These are phyloP conservation scores for Trichoderma cornu-damae DNA, from an alignment of 2,329 filamentous ascomycete genomes.

Conservation along the genomic window DNA sequence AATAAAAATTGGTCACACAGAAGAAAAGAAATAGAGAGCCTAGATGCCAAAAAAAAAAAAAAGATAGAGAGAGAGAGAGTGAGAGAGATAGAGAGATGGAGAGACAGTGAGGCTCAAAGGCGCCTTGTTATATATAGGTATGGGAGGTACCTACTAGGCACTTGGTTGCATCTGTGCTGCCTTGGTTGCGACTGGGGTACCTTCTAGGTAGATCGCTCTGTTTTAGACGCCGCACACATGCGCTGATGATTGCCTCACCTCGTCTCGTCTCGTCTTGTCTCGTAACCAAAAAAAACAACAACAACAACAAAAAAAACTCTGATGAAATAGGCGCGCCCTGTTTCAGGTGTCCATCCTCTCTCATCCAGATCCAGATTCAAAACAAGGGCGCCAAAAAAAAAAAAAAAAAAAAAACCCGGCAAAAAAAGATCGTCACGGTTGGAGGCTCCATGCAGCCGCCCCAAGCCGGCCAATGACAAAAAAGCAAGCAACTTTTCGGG, in stretches of 20 bases:
- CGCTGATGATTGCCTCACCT: neutral
- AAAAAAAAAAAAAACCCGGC: neutral
- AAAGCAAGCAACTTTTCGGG: neutral
- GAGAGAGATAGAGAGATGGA: no score
- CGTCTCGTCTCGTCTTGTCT: no score
- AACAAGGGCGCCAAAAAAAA: no score
- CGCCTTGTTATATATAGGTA: constrained; percentile 14
- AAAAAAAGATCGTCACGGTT: neutral
- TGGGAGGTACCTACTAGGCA: no score
- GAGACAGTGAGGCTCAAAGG: neutral
- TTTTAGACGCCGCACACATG: neutral
- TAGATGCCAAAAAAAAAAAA: neutral
- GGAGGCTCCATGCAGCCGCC: neutral
- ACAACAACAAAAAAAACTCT: no score
- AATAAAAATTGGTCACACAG: neutral
- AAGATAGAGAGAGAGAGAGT: no score
- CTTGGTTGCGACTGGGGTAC: no score
- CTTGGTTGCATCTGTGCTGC: neutral
- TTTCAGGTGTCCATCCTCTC: neutral
- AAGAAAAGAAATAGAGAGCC: neutral
- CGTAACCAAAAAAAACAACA: no score
- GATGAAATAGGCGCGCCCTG: constrained; percentile 1
- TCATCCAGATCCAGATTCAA: neutral
- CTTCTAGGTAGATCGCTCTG: no score
- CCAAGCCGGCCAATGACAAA: neutral